phyloP scores from a whole-genome alignment of 2,329 filamentous ascomycete genomes.

The Pestalotiopsis sp. region DNA sequence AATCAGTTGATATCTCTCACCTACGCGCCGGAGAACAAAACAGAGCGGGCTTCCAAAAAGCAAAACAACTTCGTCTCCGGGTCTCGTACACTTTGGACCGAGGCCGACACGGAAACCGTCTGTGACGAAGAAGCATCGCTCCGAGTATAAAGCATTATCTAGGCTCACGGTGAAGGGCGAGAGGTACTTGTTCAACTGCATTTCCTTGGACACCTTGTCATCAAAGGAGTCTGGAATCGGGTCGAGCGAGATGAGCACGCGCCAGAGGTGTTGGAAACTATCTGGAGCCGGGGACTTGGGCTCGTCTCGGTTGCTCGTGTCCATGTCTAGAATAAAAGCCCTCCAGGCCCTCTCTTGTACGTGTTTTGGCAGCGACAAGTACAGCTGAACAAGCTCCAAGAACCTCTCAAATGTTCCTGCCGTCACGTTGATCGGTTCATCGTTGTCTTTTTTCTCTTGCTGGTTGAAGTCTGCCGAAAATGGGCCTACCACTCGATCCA shows the following conservation, averaged over 20 bases:
- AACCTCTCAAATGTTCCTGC: not conserved
- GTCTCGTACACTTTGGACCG: not conserved
- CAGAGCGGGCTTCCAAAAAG: not conserved
- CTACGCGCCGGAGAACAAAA: not conserved
- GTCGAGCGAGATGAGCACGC: not conserved
- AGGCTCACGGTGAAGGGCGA: not conserved
- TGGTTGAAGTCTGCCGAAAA: not conserved
- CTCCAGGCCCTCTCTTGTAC: not conserved
- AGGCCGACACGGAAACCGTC: not conserved
- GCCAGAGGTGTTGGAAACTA: not conserved
- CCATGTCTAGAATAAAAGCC: not conserved
- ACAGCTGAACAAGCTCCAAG: not conserved
- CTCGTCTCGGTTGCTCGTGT: not conserved
- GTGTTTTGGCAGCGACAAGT: not conserved
- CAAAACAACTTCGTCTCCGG: not conserved
- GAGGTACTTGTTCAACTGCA: not conserved
- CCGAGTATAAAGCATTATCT: not conserved
- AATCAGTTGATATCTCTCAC: not conserved
- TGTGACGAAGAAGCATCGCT: not conserved
- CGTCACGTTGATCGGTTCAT: not conserved
- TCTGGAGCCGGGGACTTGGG: not conserved
- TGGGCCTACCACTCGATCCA: not conserved
- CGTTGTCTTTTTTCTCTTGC: not conserved
- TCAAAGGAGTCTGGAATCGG: not conserved
- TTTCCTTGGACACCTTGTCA: not conserved